A percentile compares a stretch with the other conserved stretches of the same genome.
Conservation (phyloP, 768 basidiomycete genomes). For the Hygrophorus pudorinus region DNA sequence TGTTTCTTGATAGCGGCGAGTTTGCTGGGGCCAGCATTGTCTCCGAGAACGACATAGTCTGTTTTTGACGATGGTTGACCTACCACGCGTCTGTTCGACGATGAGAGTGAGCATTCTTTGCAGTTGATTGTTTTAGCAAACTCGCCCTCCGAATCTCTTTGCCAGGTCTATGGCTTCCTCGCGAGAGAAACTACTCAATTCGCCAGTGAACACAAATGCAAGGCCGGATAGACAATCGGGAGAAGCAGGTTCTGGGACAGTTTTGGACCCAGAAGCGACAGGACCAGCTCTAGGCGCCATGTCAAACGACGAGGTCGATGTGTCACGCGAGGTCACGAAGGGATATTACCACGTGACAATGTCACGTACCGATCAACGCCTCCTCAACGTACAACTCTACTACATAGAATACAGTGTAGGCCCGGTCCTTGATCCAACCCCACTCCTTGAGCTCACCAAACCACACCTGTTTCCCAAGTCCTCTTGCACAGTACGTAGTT, state of each 20-base stretch:
- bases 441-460: no score
- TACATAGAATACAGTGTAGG: no score
- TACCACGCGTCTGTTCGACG: constrained; percentile 62
- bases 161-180: constrained; percentile 83
- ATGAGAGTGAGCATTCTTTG: background rate
- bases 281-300: constrained; percentile 33
- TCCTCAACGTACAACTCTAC: no score
- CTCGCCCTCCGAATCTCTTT: constrained; percentile 89
- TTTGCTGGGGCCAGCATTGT: constrained; percentile 82
- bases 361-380: no score
- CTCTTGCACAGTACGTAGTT: no score
- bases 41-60: constrained; percentile 80
- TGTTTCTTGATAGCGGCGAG: constrained; percentile 81
- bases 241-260: constrained; percentile 55
- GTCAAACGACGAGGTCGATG: no score
- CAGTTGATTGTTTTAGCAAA: constrained; percentile 5
- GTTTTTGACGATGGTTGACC: constrained; percentile 85
- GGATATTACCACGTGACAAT: no score
- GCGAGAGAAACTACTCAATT: constrained; percentile 75
- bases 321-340: no score
- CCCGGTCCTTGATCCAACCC: no score
- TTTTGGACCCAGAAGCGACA: constrained; percentile 55
- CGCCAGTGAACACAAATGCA: constrained; percentile 93
- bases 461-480: no score
- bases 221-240: constrained; percentile 75